Base-by-base conservation (phyloP, 2,329 filamentous ascomycete genomes). In the Talaromyces pinophilus region DNA sequence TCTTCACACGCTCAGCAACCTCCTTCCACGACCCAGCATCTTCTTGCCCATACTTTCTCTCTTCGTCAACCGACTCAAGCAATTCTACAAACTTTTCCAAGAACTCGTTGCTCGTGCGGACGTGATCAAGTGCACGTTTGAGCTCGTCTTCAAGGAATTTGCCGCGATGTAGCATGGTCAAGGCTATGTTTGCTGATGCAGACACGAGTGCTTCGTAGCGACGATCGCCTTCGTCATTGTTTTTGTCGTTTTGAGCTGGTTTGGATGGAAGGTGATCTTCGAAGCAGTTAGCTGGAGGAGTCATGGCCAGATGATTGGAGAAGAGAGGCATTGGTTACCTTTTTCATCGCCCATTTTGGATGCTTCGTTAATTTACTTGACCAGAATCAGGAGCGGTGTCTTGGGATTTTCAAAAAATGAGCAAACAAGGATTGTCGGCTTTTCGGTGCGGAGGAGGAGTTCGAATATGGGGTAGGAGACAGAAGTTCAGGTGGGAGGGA, bases 151-250 rank as follows among this genome's bases (percentile, higher is more conserved):
- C 61, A 3, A 63, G 61, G 33, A 42, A 52, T 40, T 42, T 52
- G 48, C 61, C 61, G 8, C 61, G 61, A 42, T 35, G 48, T 40
- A 63, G 33, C 61, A 63, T 63, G 48, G 61, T 63, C 15, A 63
- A 22, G 11, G 35, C 50, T 30, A 63, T 44, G 4, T 63, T 63
- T 42, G 61, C 61, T 19, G 61, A 54, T 30, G 61, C 48, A 22
- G 50, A 6, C 4, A 52, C 48, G 8, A 63, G 22, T 17, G 33
- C 40, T 63, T 63, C 61, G 17, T 54, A 44, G n/a, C 46, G 61
- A 44, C 15, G 19, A n/a, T 52, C 38, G 5, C 33, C 15, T 30
- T 54, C 15, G 15, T 25, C 13, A 25, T 63, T 52, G 48, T 11
- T 15, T 3, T 17, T 63, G 33, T 10, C 40, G 46, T 28, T 19